Conservation (phyloP, 2,329 filamentous ascomycete species). For the Dothiorella sarmentorum region DNA sequence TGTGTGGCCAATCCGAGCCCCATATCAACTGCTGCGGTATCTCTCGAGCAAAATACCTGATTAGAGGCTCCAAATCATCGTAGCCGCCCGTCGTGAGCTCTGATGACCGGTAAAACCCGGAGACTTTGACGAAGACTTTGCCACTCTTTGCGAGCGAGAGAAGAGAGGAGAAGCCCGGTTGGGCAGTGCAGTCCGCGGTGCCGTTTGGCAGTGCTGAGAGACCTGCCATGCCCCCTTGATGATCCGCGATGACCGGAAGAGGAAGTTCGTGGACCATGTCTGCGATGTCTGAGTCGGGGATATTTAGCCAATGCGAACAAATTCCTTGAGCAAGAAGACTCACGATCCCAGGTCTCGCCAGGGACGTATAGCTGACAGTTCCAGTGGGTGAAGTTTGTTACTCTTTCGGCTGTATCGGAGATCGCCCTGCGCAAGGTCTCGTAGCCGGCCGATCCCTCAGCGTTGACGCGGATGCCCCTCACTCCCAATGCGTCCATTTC, state of each 20-base stretch:
- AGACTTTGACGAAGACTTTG: neutral
- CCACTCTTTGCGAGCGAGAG: neutral
- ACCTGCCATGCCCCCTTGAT: neutral
- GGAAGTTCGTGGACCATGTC: neutral
- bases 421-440: neutral
- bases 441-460: neutral
- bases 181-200: neutral
- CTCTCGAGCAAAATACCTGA: neutral
- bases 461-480: neutral
- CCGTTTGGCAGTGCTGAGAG: neutral
- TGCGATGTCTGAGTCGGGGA: neutral
- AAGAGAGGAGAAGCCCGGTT: neutral
- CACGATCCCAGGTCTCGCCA: neutral
- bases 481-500: neutral
- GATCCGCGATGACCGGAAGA: neutral
- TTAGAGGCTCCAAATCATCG: neutral
- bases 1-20: conserved; percentile 2
- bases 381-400: neutral
- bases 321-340: neutral
- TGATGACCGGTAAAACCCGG: neutral
- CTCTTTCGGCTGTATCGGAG: neutral
- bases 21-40: neutral
- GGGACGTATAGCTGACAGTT: neutral
- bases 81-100: neutral
- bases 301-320: neutral